These are phyloP conservation scores for Santalum album DNA, from an alignment of 164 flowering plant genomes.

Conservation along the genomic window DNA sequence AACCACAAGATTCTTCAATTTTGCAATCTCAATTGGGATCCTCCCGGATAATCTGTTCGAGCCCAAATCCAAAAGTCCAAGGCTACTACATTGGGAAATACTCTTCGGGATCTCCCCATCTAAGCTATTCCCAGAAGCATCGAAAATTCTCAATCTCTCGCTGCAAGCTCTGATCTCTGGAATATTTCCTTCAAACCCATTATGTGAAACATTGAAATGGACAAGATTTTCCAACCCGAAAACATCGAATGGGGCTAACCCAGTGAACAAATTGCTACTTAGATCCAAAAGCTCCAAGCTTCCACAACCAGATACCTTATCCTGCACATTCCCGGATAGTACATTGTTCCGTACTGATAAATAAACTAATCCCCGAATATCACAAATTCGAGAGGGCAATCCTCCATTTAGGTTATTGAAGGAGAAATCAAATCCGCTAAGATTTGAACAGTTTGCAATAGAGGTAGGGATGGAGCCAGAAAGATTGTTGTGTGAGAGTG, in stretches of 20 bases:
- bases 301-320: conserved; percentile 36
- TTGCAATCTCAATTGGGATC: conserved; percentile 46
- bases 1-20: conserved; percentile 38
- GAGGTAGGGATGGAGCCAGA: conserved; percentile 59
- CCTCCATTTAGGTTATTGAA: conserved; percentile 60
- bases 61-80: conserved; percentile 59
- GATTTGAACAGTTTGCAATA: conserved; percentile 48
- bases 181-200: conserved; percentile 55
- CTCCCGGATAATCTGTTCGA: conserved; percentile 56
- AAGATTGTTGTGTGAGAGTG: conserved; percentile 65
- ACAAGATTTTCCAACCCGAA: conserved; percentile 44
- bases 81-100: conserved; percentile 43
- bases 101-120: conserved; percentile 54
- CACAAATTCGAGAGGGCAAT: conserved; percentile 54
- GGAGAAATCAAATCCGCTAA: conserved; percentile 73
- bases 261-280: conserved; percentile 61
- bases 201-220: conserved; percentile 63
- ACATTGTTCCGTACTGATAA: conserved; percentile 66
- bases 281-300: conserved; percentile 72
- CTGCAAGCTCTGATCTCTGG: conserved; percentile 40
- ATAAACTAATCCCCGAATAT: conserved; percentile 32
- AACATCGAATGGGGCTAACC: conserved; percentile 52
- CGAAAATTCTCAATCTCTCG: conserved; percentile 40
- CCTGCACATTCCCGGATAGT: conserved; percentile 43
- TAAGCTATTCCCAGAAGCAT: conserved; percentile 58